Conservation (phyloP, 2,329 filamentous ascomycete species). For the Alternaria burnsii region DNA sequence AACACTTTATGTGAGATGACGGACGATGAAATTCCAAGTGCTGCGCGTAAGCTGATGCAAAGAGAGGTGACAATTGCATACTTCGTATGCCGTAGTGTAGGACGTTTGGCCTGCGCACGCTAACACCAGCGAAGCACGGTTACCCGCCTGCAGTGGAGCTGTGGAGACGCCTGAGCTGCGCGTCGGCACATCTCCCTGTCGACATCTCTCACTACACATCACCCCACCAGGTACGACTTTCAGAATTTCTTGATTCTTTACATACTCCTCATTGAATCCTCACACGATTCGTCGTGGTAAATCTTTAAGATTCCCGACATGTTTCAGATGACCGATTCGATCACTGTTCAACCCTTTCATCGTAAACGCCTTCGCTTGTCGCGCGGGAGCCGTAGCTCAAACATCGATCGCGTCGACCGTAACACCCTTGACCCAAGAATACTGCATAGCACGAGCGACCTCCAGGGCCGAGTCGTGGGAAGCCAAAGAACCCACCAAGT, state of each 20-base stretch:
- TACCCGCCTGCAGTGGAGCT: not conserved
- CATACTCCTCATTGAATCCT: constrained; percentile 36
- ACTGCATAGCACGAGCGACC: constrained; percentile 78
- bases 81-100: not conserved
- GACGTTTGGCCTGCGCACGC: not conserved
- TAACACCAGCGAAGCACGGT: not conserved
- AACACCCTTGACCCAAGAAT: constrained; percentile 85
- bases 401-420: constrained; percentile 87
- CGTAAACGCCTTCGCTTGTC: constrained; percentile 37
- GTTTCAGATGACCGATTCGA: constrained; percentile 30
- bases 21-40: not conserved
- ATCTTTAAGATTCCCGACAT: constrained; percentile 39
- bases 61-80: not conserved
- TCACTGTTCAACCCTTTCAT: constrained; percentile 30
- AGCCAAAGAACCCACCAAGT: constrained; percentile 84
- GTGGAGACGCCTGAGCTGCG: constrained; percentile 12
- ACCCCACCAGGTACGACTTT: not conserved
- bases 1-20: not conserved
- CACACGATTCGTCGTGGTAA: constrained; percentile 40
- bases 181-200: not conserved
- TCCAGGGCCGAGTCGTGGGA: constrained; percentile 79
- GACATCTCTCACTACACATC: constrained; percentile 1
- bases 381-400: constrained; percentile 55
- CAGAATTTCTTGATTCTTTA: constrained; percentile 16
- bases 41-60: not conserved